Evolutionary conservation across 2,329 filamentous ascomycete genomes (phyloP), one percentile per base, ranked within the genome.

Genomic region (Calonectria pseudoreteaudii): DNA sequence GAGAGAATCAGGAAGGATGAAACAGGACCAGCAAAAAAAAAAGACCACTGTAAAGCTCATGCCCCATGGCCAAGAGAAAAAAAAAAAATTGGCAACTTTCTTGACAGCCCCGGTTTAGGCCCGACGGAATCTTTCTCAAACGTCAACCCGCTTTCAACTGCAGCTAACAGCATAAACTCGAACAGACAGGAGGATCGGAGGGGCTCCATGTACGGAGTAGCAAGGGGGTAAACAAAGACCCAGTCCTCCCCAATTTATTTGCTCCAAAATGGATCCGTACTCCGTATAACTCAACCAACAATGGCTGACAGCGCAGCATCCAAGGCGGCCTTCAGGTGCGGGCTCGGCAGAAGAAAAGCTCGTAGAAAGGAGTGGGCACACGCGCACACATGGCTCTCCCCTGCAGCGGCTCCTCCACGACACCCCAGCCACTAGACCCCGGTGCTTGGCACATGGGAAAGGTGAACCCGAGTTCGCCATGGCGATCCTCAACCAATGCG

Each of bases 391-490:
- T 66, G 62, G 62, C 44, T 66, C 14, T 28, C 47, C 64, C 64
- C 64, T 50, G 44, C 64, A 34, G 34, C 28, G 47, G 47, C 47
- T 66, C 47, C 64, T 52, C 34, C 62, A 52, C 5, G 44, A 47
- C 44, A 26, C 44, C 16, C 41, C 10, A 16, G 41, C 18, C 18
- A 18, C 31, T 16, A 14, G 64, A 36, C 44, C 64, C 64, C 28
- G 56, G 56, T 18, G 31, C 52, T n/a, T 58, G 52, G 52, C 52
- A 38, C 56, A 31, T 60, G 56, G 56, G 56, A 62, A 41, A 38
- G 56, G 56, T 62, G 56, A 62, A 62, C 56, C 56, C 36, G 56
- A 62, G 56, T 62, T 62, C 56, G 56, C 56, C 56, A 60, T 60
- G 56, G 11, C 56, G 56, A 62, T 62, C 56, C 56, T 41, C 56